Evolutionary conservation across 176 grass and related monocot genomes (phyloP).

Genomic region (Areca catechu): DNA sequence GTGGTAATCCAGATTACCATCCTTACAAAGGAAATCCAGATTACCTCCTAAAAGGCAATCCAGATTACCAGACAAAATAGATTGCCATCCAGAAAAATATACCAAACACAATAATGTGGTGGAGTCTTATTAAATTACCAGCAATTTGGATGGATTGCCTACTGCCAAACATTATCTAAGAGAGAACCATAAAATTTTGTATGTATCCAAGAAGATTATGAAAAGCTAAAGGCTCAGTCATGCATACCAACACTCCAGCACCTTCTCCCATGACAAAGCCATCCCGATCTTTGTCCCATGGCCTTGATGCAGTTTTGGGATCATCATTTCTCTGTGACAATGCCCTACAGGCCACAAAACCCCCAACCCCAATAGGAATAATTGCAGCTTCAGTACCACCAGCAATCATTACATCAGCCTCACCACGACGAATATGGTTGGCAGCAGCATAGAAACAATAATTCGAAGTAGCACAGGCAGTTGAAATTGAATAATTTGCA

Average conservation of each 20-base stretch:
- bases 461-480: conserved; percentile 94
- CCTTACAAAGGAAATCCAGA: too few species aligned
- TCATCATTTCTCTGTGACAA: conserved; percentile 98
- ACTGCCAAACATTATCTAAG: too few species aligned
- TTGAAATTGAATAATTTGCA: conserved; percentile 95
- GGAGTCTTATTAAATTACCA: too few species aligned
- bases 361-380: conserved; percentile 95
- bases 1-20: too few species aligned
- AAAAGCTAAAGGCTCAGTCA: conserved; percentile 8
- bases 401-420: conserved; percentile 93
- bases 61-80: too few species aligned
- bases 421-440: conserved; percentile 86
- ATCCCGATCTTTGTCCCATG: conserved; percentile 94
- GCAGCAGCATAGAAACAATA: conserved; percentile 97
- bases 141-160: too few species aligned
- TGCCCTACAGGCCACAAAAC: conserved; percentile 94
- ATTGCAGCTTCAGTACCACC: conserved; percentile 95
- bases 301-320: conserved; percentile 95
- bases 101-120: too few species aligned
- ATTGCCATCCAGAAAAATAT: too few species aligned
- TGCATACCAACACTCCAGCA: conserved; percentile 80
- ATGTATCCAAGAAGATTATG: too few species aligned
- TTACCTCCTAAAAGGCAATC: too few species aligned
- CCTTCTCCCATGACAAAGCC: conserved; percentile 99
- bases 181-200: too few species aligned